These are phyloP conservation scores for Cytospora piceae DNA, from an alignment of 2,329 filamentous ascomycete species.

Conservation along the genomic window DNA sequence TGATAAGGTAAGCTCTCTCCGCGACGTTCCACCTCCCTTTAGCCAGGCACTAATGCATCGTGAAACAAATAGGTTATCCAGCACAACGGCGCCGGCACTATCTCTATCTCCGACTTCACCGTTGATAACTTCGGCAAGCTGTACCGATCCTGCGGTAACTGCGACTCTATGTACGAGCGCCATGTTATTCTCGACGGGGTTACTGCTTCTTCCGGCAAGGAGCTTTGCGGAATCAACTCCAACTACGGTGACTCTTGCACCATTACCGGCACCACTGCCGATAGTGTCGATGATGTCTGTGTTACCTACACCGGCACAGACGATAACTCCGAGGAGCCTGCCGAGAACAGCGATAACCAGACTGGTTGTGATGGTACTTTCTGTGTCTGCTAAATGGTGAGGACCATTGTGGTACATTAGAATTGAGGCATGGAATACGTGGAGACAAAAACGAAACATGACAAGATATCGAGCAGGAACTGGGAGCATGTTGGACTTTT, in stretches of 20 bases:
- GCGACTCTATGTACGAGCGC: conserved; percentile 42
- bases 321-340: conserved; percentile 28
- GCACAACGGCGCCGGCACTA: conserved; percentile 44
- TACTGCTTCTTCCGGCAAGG: conserved; percentile 37
- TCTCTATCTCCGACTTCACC: conserved; percentile 43
- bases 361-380: conserved; percentile 28
- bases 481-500: conserved; percentile 13
- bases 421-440: conserved; percentile 3
- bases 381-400: conserved; percentile 28
- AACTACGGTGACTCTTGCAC: conserved; percentile 38
- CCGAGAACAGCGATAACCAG: conserved; percentile 21
- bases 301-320: conserved; percentile 29
- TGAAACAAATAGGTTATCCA: conserved; percentile 37
- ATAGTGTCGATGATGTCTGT: conserved; percentile 29
- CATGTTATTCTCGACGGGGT: conserved; percentile 50
- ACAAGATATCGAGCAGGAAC: conserved; percentile 14
- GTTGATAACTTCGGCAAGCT: conserved; percentile 53
- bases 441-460: conserved; percentile 3
- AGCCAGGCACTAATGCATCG: not conserved
- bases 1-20: conserved; percentile 37
- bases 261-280: conserved; percentile 26
- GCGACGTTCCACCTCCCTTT: not conserved
- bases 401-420: not conserved
- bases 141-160: conserved; percentile 55
- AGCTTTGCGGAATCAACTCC: conserved; percentile 27